Evolutionary conservation across 441 rosid genomes (phyloP).

Genomic region (Flueggea neowawraea): DNA sequence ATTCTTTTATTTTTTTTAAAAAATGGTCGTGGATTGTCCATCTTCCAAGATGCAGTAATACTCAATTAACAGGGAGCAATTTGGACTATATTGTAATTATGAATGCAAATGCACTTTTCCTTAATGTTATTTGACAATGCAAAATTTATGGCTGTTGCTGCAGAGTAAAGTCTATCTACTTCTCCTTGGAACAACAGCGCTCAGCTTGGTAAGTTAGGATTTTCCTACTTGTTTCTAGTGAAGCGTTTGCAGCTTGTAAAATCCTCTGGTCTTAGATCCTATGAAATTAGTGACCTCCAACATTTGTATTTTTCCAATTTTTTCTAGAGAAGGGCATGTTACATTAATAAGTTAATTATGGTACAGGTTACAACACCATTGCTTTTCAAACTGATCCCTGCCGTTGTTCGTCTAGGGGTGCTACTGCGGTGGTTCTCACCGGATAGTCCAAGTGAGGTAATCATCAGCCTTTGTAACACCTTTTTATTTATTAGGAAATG

Average conservation of each 20-base stretch:
- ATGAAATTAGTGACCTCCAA: background rate
- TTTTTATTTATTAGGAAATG: background rate
- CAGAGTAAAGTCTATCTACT: slow-evolving; percentile 93
- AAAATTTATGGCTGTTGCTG: slow-evolving; percentile 13
- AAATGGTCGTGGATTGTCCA: no score
- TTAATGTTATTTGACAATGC: no score
- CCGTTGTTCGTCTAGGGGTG: slow-evolving; percentile 85
- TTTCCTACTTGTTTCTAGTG: slow-evolving; percentile 4
- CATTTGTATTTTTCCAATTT: background rate
- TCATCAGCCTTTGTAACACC: background rate
- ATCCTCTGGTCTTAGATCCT: background rate
- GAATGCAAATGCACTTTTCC: no score
- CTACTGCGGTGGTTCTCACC: slow-evolving; percentile 93
- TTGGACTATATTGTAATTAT: no score
- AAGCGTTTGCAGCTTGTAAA: background rate
- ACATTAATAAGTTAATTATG: background rate
- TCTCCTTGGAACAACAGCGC: slow-evolving; percentile 95
- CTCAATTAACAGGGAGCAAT: no score
- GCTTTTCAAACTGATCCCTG: slow-evolving; percentile 96
- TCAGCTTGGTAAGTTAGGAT: slow-evolving; percentile 69
- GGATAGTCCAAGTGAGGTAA: slow-evolving; percentile 72
- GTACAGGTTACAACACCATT: slow-evolving; percentile 93
- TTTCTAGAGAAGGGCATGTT: background rate
- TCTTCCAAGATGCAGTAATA: no score
- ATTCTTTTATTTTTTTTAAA: no score